phyloP scores from a whole-genome alignment of 2,329 filamentous ascomycete species.

The Diplodia sapinea region DNA sequence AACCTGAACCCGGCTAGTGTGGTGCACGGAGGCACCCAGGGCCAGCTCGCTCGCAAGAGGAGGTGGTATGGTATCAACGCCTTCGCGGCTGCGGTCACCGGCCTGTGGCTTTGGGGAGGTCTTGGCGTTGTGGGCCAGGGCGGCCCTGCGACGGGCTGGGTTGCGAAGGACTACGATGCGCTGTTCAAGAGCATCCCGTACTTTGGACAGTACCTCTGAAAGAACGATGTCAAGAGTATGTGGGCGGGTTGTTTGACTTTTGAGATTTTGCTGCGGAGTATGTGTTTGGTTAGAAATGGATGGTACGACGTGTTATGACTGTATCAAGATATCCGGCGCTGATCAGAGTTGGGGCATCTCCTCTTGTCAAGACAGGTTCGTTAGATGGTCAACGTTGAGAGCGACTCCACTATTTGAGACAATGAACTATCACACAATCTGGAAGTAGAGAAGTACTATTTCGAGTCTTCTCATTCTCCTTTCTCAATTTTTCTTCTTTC shows the following conservation, averaged over 20 bases:
- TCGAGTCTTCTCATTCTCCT: not conserved
- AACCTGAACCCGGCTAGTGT: slow-evolving; percentile 65
- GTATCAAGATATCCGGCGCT: slow-evolving; percentile 18
- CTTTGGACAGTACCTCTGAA: slow-evolving; percentile 59
- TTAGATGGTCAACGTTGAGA: not conserved
- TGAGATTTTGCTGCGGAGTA: not conserved
- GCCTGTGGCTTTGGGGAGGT: slow-evolving; percentile 81
- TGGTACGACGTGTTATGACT: slow-evolving; percentile 14
- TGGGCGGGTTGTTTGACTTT: not conserved
- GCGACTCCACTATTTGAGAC: not conserved
- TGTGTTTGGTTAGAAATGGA: not conserved
- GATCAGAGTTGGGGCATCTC: slow-evolving; percentile 3
- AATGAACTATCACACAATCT: not conserved
- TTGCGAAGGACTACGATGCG: slow-evolving; percentile 78
- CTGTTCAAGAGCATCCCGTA: slow-evolving; percentile 69
- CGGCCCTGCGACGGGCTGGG: slow-evolving; percentile 75
- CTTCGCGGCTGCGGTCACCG: slow-evolving; percentile 62
- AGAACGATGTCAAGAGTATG: too few relatives aligned
- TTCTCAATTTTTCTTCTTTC: not conserved
- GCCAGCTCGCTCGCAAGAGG: slow-evolving; percentile 63
- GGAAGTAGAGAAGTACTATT: not conserved
- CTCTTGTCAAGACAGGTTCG: not conserved
- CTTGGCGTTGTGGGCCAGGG: slow-evolving; percentile 77
- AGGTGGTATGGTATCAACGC: slow-evolving; percentile 76
- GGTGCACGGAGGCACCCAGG: slow-evolving; percentile 55